Evolutionary conservation across 2,329 filamentous ascomycete species (phyloP).

Genomic region (Calonectria pauciramosa): DNA sequence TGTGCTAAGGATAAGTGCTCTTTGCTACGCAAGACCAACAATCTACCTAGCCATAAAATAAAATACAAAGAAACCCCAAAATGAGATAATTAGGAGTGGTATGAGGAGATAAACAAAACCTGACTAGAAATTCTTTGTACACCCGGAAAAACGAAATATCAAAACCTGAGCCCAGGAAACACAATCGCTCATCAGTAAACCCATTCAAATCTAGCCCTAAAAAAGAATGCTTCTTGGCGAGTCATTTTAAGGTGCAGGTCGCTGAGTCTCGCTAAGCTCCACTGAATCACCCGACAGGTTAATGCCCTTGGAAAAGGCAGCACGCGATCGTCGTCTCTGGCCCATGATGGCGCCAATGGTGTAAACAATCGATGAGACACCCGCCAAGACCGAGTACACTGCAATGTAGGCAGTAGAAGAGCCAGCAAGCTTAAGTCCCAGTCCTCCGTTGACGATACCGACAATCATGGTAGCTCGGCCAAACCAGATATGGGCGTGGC

Average conservation of each 20-base stretch:
- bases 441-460: constrained; percentile 72
- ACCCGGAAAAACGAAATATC: no score
- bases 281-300: neutral
- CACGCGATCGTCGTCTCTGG: neutral
- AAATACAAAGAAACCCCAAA: neutral
- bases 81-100: neutral
- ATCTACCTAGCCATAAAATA: neutral
- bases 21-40: neutral
- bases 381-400: neutral
- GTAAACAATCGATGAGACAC: neutral
- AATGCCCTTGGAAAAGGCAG: neutral
- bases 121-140: neutral
- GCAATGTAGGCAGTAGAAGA: constrained; percentile 38
- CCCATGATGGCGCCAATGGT: neutral
- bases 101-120: neutral
- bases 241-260: neutral
- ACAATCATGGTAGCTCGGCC: constrained; percentile 69
- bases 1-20: fast-evolving
- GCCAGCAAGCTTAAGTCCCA: constrained; percentile 66
- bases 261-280: neutral
- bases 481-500: constrained; percentile 72
- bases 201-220: neutral
- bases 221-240: neutral
- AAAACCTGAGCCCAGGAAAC: neutral
- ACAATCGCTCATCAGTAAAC: neutral